Conservation (phyloP, 2,329 filamentous ascomycete species). For the Cladosporium sp. region DNA sequence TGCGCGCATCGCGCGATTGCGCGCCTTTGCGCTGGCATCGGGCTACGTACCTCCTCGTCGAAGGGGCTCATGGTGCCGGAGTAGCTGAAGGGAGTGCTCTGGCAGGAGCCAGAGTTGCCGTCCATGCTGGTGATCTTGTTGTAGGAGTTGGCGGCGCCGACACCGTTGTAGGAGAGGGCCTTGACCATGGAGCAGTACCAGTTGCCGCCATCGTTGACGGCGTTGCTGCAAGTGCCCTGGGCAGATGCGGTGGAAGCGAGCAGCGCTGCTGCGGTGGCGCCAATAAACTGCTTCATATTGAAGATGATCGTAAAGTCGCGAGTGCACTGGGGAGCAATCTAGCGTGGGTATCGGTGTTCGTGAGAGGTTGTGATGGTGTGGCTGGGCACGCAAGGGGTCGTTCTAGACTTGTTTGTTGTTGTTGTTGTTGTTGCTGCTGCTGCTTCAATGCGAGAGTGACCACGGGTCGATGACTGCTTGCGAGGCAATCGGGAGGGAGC, state of each 20-base stretch:
- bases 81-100: slow-evolving; percentile 50
- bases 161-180: slow-evolving; percentile 59
- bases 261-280: slow-evolving; percentile 28
- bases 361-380: background rate
- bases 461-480: slow-evolving; percentile 1
- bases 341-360: slow-evolving; percentile 7
- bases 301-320: slow-evolving; percentile 11
- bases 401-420: background rate
- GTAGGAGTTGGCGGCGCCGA: slow-evolving; percentile 53
- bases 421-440: background rate
- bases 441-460: background rate
- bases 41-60: slow-evolving; percentile 60
- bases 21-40: background rate
- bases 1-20: background rate
- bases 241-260: slow-evolving; percentile 24
- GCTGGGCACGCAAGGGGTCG: slow-evolving; percentile 11
- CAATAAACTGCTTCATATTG: slow-evolving; percentile 30
- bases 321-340: slow-evolving; percentile 8
- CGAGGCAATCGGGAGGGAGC: slow-evolving; percentile 11
- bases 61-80: slow-evolving; percentile 62
- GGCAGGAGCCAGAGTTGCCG: slow-evolving; percentile 51
- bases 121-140: slow-evolving; percentile 61
- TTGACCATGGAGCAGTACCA: slow-evolving; percentile 63
- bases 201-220: slow-evolving; percentile 47
- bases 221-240: slow-evolving; percentile 25